phyloP scores from a whole-genome alignment of 169 alveolate genomes.

The Babesia caballi region DNA sequence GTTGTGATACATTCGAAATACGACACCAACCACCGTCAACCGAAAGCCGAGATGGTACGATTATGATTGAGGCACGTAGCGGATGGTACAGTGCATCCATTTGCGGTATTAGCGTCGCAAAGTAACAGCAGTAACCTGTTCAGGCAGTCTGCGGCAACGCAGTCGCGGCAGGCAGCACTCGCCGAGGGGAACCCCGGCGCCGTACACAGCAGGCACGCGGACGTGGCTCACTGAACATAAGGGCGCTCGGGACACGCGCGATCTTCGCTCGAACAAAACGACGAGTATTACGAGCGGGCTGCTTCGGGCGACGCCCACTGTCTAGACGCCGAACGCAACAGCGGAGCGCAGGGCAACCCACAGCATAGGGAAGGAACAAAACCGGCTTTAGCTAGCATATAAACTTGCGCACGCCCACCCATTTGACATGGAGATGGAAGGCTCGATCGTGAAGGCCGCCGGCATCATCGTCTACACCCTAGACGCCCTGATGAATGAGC shows the following conservation, averaged over 20 bases:
- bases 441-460: slow-evolving; percentile 48
- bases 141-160: too few species aligned
- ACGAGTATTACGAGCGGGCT: neutral
- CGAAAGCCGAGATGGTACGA: too few species aligned
- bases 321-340: neutral
- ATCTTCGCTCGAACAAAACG: neutral
- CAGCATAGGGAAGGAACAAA: neutral
- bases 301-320: neutral
- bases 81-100: too few species aligned
- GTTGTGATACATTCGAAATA: too few species aligned
- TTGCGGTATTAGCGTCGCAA: too few species aligned
- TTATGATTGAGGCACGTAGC: too few species aligned
- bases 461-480: slow-evolving; percentile 53
- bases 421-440: neutral
- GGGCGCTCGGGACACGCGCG: neutral
- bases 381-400: neutral
- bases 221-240: neutral
- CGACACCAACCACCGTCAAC: too few species aligned
- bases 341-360: neutral
- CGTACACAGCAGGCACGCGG: neutral
- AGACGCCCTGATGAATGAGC: neutral
- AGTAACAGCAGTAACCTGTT: too few species aligned
- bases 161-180: too few species aligned
- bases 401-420: neutral
- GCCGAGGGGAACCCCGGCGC: neutral